Percentiles rank a stretch among this genome's conserved stretches.
Evolutionary conservation across 129 eudicot genomes (phyloP).

Genomic region (Dittrichia graveolens): DNA sequence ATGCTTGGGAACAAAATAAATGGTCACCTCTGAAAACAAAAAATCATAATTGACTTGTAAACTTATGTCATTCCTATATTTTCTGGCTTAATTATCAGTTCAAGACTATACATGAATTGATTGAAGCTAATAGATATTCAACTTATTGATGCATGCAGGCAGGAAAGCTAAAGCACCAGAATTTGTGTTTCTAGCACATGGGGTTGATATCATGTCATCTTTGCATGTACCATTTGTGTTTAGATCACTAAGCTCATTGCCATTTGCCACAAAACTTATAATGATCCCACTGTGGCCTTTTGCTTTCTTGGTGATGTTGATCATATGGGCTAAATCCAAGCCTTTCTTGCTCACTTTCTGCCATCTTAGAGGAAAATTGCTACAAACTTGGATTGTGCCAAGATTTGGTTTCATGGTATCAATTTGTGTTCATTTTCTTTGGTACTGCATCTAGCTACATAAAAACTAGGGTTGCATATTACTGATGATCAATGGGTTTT

Average conservation of each 20-base stretch:
- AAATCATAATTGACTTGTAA: no score
- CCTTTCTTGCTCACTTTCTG: conserved; percentile 55
- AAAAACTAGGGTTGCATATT: not conserved
- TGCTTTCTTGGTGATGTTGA: conserved; percentile 43
- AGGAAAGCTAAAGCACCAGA: conserved; percentile 68
- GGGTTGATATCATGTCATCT: conserved; percentile 56
- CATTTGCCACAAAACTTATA: conserved; percentile 47
- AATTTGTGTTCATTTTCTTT: not conserved
- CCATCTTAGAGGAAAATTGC: conserved; percentile 61
- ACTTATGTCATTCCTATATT: no score
- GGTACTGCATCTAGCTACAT: not conserved
- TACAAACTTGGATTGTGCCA: conserved; percentile 68
- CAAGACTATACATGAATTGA: not conserved
- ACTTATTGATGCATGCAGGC: conserved; percentile 30
- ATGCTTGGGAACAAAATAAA: no score
- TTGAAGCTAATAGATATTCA: not conserved
- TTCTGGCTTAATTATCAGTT: not conserved
- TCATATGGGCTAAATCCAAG: conserved; percentile 67
- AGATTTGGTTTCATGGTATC: conserved; percentile 74
- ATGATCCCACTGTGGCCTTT: conserved; percentile 59
- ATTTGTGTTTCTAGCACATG: conserved; percentile 81
- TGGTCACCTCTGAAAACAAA: no score
- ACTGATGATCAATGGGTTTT: not conserved
- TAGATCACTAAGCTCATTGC: conserved; percentile 67
- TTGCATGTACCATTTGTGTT: conserved; percentile 60